A percentile compares a stretch with the other conserved stretches of the same genome.
phyloP scores from a whole-genome alignment of 371 early-diverging fungal species.

The Apophysomyces ossiformis region DNA sequence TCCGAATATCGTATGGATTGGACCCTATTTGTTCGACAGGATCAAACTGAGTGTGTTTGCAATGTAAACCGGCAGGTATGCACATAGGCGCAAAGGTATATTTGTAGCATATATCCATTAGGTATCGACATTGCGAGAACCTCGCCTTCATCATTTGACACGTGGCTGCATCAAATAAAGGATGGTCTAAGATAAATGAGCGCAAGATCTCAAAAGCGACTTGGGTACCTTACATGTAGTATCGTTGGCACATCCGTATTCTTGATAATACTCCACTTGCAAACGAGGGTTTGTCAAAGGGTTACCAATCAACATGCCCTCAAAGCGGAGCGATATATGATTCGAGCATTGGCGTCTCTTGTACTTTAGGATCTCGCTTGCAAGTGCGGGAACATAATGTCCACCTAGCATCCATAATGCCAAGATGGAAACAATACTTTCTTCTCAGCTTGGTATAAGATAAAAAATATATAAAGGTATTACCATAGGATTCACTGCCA shows the following conservation, averaged over 20 bases:
- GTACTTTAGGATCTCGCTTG: slow-evolving; percentile 55
- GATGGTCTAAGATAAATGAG: slow-evolving; percentile 5
- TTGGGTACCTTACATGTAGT: slow-evolving; percentile 6
- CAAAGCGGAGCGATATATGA: slow-evolving; percentile 47
- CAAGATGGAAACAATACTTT: too few relatives aligned
- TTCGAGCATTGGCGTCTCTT: neutral
- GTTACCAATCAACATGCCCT: slow-evolving; percentile 34
- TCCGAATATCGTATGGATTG: slow-evolving; percentile 75
- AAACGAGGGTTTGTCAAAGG: neutral
- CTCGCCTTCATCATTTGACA: slow-evolving; percentile 69
- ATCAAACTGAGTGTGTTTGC: slow-evolving; percentile 64
- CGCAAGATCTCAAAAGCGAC: slow-evolving; percentile 3
- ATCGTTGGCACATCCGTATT: slow-evolving; percentile 1
- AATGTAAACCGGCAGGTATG: slow-evolving; percentile 77
- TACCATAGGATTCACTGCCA: slow-evolving; percentile 69
- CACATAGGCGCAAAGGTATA: slow-evolving; percentile 72
- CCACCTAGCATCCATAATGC: slow-evolving; percentile 47
- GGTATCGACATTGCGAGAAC: slow-evolving; percentile 66
- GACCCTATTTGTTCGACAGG: slow-evolving; percentile 61
- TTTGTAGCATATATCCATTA: slow-evolving; percentile 79
- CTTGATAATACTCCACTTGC: neutral
- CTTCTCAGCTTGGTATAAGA: too few relatives aligned
- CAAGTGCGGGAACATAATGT: slow-evolving; percentile 83
- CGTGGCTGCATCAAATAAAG: slow-evolving; percentile 34
- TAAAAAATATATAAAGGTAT: too few relatives aligned